Evolutionary conservation across 805 yeast genomes (phyloP).

Genomic region (Saccharomycopsis javanensis): DNA sequence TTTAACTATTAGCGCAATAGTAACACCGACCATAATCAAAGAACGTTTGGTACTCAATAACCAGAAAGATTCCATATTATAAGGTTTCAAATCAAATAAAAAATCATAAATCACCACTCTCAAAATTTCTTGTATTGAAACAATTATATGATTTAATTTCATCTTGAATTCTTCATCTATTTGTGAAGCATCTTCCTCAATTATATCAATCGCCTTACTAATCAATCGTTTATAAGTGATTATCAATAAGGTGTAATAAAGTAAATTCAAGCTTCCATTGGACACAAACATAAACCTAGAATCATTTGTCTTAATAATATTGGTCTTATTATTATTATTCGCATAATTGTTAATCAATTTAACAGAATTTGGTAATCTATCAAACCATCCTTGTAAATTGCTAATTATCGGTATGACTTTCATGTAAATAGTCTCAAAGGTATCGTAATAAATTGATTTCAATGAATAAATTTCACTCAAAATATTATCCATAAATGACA

Average conservation of each 20-base stretch:
- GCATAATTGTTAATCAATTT: constrained; percentile 1
- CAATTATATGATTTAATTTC: background rate
- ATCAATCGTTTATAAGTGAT: constrained; percentile 23
- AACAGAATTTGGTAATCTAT: constrained; percentile 18
- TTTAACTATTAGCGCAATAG: constrained; percentile 15
- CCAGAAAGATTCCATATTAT: constrained; percentile 22
- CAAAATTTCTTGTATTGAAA: constrained; percentile 6
- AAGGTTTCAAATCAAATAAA: constrained; percentile 19
- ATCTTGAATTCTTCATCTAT: background rate
- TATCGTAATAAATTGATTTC: constrained; percentile 23
- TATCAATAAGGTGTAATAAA: constrained; percentile 21
- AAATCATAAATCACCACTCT: constrained; percentile 20
- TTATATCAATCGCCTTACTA: constrained; percentile 21
- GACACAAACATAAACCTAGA: constrained; percentile 12
- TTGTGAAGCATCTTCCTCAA: constrained; percentile 2
- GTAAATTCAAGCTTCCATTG: constrained; percentile 22
- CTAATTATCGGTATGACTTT: constrained; percentile 19
- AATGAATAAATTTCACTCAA: constrained; percentile 22
- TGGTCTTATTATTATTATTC: background rate
- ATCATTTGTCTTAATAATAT: background rate
- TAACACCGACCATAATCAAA: constrained; percentile 22
- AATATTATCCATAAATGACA: constrained; percentile 22
- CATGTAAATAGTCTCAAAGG: constrained; percentile 19
- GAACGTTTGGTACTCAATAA: constrained; percentile 18
- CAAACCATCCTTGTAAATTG: constrained; percentile 22